Evolutionary conservation across 1,284 basidiomycete genomes (phyloP).

Genomic region (Apiotrichum siamense): DNA sequence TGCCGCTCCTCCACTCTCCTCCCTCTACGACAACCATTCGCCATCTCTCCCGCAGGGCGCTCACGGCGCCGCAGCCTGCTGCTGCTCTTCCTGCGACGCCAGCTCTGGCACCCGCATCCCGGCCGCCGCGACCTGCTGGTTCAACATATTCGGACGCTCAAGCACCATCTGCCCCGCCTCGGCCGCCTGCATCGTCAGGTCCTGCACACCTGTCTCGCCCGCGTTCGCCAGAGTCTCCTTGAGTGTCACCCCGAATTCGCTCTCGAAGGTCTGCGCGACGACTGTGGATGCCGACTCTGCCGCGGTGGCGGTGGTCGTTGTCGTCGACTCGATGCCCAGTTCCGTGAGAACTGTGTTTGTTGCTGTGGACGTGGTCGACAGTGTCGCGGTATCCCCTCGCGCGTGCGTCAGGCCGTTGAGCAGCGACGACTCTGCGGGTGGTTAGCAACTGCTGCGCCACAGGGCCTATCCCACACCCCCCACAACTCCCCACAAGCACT

Average conservation of each 20-base stretch:
- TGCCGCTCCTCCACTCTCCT: too few species aligned
- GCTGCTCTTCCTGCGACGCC: not conserved
- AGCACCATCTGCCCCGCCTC: slow-evolving; percentile 25
- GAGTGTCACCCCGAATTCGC: slow-evolving; percentile 31
- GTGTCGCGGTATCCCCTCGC: not conserved
- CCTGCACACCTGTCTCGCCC: slow-evolving; percentile 37
- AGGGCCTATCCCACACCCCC: too few species aligned
- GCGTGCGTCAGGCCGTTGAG: not conserved
- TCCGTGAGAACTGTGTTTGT: slow-evolving; percentile 4
- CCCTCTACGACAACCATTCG: too few species aligned
- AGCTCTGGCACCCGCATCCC: not conserved
- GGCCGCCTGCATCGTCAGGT: slow-evolving; percentile 26
- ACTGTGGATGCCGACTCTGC: slow-evolving; percentile 17
- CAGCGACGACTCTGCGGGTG: slow-evolving; percentile 1
- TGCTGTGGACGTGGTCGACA: slow-evolving; percentile 6
- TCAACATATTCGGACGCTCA: slow-evolving; percentile 2
- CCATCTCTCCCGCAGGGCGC: too few species aligned
- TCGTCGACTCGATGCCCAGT: slow-evolving; percentile 3
- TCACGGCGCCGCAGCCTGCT: not conserved
- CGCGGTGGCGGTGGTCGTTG: slow-evolving; percentile 18
- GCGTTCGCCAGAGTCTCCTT: slow-evolving; percentile 36
- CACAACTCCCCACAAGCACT: too few species aligned
- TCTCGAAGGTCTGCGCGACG: slow-evolving; percentile 27
- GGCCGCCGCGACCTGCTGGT: not conserved
- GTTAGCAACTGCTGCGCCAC: not conserved